These are phyloP conservation scores for Boletus smithii DNA, from an alignment of 1,284 basidiomycete genomes.

Conservation along the genomic window DNA sequence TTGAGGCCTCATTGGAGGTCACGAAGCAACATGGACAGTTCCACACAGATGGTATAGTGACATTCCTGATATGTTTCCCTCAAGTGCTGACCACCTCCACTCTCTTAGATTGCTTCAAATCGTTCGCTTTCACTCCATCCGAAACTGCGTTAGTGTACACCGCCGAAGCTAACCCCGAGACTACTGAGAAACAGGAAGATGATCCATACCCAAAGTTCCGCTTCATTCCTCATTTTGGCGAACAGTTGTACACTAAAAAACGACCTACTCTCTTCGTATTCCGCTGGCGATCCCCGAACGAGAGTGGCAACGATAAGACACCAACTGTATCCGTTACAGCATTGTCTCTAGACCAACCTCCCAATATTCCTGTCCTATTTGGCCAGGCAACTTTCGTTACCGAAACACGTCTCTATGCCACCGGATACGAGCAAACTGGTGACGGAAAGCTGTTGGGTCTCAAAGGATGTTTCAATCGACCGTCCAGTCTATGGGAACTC, in stretches of 20 bases:
- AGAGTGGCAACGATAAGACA: neutral
- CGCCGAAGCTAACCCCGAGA: slow-evolving; percentile 47
- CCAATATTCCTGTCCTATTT: slow-evolving; percentile 35
- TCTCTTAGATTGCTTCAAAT: slow-evolving; percentile 44
- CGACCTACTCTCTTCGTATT: slow-evolving; percentile 50
- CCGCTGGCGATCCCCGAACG: slow-evolving; percentile 35
- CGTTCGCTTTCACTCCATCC: slow-evolving; percentile 49
- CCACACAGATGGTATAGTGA: slow-evolving; percentile 53
- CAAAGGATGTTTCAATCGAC: slow-evolving; percentile 62
- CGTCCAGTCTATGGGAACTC: slow-evolving; percentile 55
- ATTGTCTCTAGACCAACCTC: slow-evolving; percentile 18
- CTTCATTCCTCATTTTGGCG: slow-evolving; percentile 55
- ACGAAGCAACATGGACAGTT: slow-evolving; percentile 58
- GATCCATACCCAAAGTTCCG: slow-evolving; percentile 49
- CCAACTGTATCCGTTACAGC: slow-evolving; percentile 9
- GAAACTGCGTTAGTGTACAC: slow-evolving; percentile 54
- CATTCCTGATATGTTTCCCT: neutral
- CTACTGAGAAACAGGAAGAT: slow-evolving; percentile 24
- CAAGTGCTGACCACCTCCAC: neutral
- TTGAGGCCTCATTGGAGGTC: slow-evolving; percentile 51
- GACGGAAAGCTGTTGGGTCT: slow-evolving; percentile 61
- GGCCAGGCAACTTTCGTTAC: slow-evolving; percentile 55
- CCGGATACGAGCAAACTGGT: slow-evolving; percentile 55
- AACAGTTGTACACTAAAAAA: slow-evolving; percentile 48
- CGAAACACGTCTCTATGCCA: slow-evolving; percentile 48